phyloP scores from a whole-genome alignment of 2,329 filamentous ascomycete genomes.

The Exophiala lecanii-corni region DNA sequence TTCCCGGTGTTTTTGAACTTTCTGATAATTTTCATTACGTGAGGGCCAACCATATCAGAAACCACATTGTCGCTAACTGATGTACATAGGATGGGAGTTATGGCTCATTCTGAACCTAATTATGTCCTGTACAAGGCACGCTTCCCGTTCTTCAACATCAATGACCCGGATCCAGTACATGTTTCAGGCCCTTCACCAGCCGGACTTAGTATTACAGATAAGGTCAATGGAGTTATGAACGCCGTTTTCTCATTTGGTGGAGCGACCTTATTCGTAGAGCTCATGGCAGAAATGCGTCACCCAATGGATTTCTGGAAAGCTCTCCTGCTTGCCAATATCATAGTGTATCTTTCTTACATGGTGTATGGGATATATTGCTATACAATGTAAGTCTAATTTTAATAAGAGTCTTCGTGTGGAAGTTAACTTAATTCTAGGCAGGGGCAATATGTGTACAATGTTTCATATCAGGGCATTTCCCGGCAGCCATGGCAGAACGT shows the following conservation, averaged over 20 bases:
- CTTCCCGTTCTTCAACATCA: no score
- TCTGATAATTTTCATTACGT: conserved; percentile 30
- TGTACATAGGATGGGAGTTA: conserved; percentile 28
- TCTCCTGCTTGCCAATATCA: conserved; percentile 21
- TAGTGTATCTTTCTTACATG: conserved; percentile 23
- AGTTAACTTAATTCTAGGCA: no score
- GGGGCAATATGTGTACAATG: conserved; percentile 22
- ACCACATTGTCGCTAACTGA: not conserved
- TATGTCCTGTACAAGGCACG: no score
- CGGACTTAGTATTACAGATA: no score
- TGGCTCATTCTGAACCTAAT: conserved; percentile 29
- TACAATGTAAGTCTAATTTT: no score
- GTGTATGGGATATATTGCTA: conserved; percentile 27
- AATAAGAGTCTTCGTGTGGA: no score
- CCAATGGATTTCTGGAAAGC: conserved; percentile 25
- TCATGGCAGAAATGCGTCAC: conserved; percentile 32
- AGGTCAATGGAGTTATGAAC: conserved; percentile 30
- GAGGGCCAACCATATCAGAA: no score
- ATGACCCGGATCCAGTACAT: no score
- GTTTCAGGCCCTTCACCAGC: no score
- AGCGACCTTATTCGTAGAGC: conserved; percentile 30
- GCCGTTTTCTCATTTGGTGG: conserved; percentile 31
- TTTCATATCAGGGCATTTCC: conserved; percentile 26
- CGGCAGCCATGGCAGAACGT: conserved; percentile 34
- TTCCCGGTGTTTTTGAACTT: conserved; percentile 30